Percentiles rank a stretch among this genome's conserved stretches.
Conservation (phyloP, 768 basidiomycete species). For the Rhodotorula graminis region DNA sequence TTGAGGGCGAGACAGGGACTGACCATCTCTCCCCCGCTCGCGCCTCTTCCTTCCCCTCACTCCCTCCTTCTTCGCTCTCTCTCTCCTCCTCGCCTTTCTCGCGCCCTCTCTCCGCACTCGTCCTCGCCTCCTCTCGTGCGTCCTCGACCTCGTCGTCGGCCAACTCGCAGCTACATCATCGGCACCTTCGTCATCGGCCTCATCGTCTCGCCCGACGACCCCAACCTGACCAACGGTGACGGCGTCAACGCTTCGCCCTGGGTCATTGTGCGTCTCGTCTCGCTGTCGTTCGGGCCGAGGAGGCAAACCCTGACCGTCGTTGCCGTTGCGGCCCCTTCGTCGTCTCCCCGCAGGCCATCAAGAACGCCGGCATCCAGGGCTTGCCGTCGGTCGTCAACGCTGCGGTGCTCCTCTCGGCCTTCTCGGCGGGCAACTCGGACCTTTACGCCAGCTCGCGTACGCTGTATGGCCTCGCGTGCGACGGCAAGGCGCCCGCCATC, state of each 20-base stretch:
- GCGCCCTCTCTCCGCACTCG: background rate
- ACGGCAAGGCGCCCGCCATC: conserved; percentile 75
- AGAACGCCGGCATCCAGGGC: conserved; percentile 24
- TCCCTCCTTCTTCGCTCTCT: too few species aligned
- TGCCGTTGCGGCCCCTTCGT: too few species aligned
- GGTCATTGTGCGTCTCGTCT: too few species aligned
- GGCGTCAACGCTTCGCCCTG: conserved; percentile 53
- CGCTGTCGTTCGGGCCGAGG: too few species aligned
- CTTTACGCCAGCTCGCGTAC: conserved; percentile 61
- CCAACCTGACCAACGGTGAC: conserved; percentile 53
- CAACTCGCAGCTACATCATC: background rate
- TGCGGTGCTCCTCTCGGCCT: conserved; percentile 73
- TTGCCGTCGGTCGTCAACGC: conserved; percentile 65
- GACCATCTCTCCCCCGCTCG: too few species aligned
- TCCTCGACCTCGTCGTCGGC: background rate
- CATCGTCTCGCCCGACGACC: conserved; percentile 68
- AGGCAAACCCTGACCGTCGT: too few species aligned
- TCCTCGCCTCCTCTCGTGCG: background rate
- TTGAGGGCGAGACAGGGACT: too few species aligned
- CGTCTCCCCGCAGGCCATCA: too few species aligned
- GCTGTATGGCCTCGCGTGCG: conserved; percentile 74
- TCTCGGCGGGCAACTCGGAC: conserved; percentile 54
- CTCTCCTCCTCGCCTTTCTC: too few species aligned
- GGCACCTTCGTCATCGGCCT: conserved; percentile 58
- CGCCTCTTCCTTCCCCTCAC: too few species aligned